These are phyloP conservation scores for Bondarzewia mesenterica DNA, from an alignment of 1,284 basidiomycete genomes.

Conservation along the genomic window DNA sequence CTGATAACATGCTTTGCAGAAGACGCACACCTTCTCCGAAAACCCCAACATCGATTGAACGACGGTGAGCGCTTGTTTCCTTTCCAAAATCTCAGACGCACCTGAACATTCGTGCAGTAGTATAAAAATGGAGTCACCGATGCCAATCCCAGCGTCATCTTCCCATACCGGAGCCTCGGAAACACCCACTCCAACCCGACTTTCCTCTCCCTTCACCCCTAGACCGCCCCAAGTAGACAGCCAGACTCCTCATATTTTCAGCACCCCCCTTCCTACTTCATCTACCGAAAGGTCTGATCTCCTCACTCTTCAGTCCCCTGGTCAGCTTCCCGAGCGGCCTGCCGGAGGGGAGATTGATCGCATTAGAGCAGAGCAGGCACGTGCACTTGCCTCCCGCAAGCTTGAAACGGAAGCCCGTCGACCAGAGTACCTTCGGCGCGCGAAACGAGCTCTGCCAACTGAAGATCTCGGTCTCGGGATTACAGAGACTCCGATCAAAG, in stretches of 20 bases:
- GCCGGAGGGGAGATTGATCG: slow-evolving; percentile 52
- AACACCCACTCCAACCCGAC: not conserved
- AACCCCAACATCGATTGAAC: not conserved
- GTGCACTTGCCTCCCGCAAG: slow-evolving; percentile 37
- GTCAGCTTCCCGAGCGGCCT: slow-evolving; percentile 6
- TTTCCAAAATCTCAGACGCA: not conserved
- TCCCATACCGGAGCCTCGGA: not conserved
- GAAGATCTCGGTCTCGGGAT: slow-evolving; percentile 41
- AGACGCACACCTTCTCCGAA: not conserved
- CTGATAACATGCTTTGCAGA: not conserved
- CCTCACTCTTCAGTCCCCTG: not conserved
- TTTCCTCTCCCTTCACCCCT: slow-evolving; percentile 6
- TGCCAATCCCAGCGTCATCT: not conserved
- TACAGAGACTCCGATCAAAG: slow-evolving; percentile 58
- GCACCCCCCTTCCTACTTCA: not conserved
- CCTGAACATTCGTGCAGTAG: not conserved
- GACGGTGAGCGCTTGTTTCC: not conserved
- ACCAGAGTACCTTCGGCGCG: slow-evolving; percentile 60
- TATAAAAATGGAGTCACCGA: not conserved
- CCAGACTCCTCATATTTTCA: too few relatives aligned
- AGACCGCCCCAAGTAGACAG: not conserved
- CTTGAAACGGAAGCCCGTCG: slow-evolving; percentile 51
- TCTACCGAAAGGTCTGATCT: not conserved
- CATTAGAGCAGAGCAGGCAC: slow-evolving; percentile 42
- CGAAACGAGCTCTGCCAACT: slow-evolving; percentile 31